Percentiles rank a stretch among this genome's conserved stretches.
Conservation (phyloP, 176 grass and related monocot species). For the Oryza glumipatula region DNA sequence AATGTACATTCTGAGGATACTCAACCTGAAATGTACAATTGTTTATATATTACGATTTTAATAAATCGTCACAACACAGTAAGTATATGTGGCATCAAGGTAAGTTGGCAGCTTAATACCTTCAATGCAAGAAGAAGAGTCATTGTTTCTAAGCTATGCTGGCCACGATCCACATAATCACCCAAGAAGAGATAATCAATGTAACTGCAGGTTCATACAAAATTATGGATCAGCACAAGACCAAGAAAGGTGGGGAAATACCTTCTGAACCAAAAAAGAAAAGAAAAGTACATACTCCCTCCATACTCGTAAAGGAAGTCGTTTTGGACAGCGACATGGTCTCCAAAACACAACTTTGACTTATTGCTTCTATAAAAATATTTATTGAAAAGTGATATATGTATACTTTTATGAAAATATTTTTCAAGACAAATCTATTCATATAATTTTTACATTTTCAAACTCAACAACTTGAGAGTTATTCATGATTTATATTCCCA, state of each 20-base stretch:
- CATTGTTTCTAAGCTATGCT: slow-evolving; percentile 99
- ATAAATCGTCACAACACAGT: slow-evolving; percentile 7
- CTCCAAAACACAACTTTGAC: no score
- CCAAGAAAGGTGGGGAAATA: slow-evolving; percentile 1
- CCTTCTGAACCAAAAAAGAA: background rate
- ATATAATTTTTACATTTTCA: no score
- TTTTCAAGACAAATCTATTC: no score
- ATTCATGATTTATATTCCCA: no score
- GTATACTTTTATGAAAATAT: no score
- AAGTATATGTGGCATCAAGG: slow-evolving; percentile 15
- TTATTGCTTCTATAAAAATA: no score
- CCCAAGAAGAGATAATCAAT: slow-evolving; percentile 99
- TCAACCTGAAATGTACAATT: slow-evolving; percentile 74
- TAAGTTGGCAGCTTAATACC: slow-evolving; percentile 51
- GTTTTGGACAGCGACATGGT: no score
- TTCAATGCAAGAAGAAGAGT: slow-evolving; percentile 98
- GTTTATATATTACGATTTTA: slow-evolving; percentile 14
- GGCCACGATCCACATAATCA: slow-evolving; percentile 98
- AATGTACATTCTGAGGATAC: slow-evolving; percentile 90
- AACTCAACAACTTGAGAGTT: no score
- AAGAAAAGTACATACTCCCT: background rate
- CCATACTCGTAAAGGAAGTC: no score
- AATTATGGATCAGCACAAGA: slow-evolving; percentile 27
- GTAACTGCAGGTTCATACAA: slow-evolving; percentile 69
- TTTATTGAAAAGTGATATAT: no score